A percentile compares a stretch with the other conserved stretches of the same genome.
phyloP scores from a whole-genome alignment of 1,139 yeast species.

The Saccharomycopsis crataegensis region DNA sequence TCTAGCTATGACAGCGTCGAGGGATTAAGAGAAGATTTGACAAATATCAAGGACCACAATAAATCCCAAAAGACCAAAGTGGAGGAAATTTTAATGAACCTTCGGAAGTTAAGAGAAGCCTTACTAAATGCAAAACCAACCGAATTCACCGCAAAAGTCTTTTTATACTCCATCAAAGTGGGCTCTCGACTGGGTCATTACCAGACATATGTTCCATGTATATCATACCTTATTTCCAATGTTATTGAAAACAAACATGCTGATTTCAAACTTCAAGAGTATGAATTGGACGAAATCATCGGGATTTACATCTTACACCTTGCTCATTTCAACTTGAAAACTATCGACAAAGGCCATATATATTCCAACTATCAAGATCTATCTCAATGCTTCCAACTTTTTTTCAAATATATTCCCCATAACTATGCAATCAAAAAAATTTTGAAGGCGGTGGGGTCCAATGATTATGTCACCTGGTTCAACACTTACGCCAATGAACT shows the following conservation, averaged over 20 bases:
- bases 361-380: not conserved
- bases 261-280: constrained; percentile 23
- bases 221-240: constrained; percentile 33
- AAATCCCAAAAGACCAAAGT: constrained; percentile 4
- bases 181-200: constrained; percentile 43
- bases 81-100: constrained; percentile 29
- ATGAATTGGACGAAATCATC: constrained; percentile 36
- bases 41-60: not conserved
- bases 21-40: not conserved
- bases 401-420: constrained; percentile 29
- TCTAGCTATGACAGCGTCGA: not conserved
- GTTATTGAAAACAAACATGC: constrained; percentile 18
- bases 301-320: constrained; percentile 39
- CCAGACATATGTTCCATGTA: constrained; percentile 52
- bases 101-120: constrained; percentile 49
- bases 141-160: constrained; percentile 41
- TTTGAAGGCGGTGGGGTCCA: constrained; percentile 32
- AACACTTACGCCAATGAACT: constrained; percentile 28
- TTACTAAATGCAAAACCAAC: constrained; percentile 34
- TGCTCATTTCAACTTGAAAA: constrained; percentile 38
- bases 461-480: constrained; percentile 40
- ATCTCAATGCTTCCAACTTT: constrained; percentile 24
- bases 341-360: constrained; percentile 29
- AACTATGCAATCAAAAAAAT: constrained; percentile 26
- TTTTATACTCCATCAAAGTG: constrained; percentile 41